These are phyloP conservation scores for Boletus tomentosulus DNA, from an alignment of 768 basidiomycete genomes.

Conservation along the genomic window DNA sequence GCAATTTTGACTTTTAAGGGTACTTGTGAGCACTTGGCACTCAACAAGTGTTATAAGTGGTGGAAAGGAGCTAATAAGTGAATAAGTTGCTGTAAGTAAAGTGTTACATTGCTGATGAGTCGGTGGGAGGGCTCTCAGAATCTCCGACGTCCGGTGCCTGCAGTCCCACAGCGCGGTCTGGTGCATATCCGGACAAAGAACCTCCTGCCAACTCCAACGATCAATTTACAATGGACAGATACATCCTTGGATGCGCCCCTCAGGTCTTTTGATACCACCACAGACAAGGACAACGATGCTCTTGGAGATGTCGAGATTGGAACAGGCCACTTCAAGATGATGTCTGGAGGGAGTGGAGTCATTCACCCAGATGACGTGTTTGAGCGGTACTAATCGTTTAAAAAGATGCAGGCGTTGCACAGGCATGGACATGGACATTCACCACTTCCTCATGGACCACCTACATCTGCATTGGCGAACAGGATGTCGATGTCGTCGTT, in stretches of 20 bases:
- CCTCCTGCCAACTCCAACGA: slow-evolving; percentile 49
- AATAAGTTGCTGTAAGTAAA: no score
- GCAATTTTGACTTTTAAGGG: no score
- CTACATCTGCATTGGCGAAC: slow-evolving; percentile 25
- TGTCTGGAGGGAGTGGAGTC: slow-evolving; percentile 15
- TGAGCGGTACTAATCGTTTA: slow-evolving; percentile 84
- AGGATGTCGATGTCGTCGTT: slow-evolving; percentile 64
- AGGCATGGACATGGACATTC: slow-evolving; percentile 2
- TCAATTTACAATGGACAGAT: slow-evolving; percentile 23
- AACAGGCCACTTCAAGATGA: slow-evolving; percentile 1
- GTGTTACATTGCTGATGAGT: neutral
- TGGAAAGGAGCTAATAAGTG: no score
- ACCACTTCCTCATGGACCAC: neutral
- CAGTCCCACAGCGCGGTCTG: slow-evolving; percentile 16
- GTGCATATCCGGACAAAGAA: slow-evolving; percentile 36
- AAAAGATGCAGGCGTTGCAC: slow-evolving; percentile 42
- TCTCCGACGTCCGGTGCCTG: slow-evolving; percentile 27
- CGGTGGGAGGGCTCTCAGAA: slow-evolving; percentile 41
- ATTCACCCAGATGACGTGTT: slow-evolving; percentile 74
- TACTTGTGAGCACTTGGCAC: no score
- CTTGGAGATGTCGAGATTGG: neutral
- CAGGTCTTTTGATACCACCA: neutral
- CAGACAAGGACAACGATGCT: neutral
- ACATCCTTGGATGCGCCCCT: neutral
- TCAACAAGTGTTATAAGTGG: no score